phyloP scores from a whole-genome alignment of 139 green algal genomes.

The Micromonas commoda region DNA sequence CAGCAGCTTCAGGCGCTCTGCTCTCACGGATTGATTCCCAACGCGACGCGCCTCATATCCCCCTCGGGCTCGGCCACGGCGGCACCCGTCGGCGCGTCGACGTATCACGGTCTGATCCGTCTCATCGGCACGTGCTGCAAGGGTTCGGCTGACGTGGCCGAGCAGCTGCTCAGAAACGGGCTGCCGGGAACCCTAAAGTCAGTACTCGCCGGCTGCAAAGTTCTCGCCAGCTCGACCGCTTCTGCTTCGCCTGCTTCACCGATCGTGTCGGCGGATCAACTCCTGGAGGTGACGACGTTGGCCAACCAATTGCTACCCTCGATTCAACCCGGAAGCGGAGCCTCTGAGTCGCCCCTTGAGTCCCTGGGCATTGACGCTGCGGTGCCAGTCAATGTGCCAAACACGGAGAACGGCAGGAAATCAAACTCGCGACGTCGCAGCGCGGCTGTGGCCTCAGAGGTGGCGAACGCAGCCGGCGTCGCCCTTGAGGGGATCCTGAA shows the following conservation, averaged over 20 bases:
- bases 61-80: background rate
- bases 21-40: slow-evolving; percentile 56
- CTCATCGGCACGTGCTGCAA: slow-evolving; percentile 61
- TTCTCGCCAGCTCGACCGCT: slow-evolving; percentile 46
- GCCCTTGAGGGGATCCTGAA: background rate
- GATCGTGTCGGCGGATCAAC: slow-evolving; percentile 67
- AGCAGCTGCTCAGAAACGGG: slow-evolving; percentile 52
- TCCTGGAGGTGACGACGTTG: slow-evolving; percentile 73
- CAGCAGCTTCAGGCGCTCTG: slow-evolving; percentile 59
- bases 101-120: slow-evolving; percentile 75
- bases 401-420: too few species aligned
- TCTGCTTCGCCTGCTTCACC: slow-evolving; percentile 32
- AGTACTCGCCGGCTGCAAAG: slow-evolving; percentile 39
- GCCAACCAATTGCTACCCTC: slow-evolving; percentile 65
- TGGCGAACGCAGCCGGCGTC: background rate
- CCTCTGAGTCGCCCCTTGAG: background rate
- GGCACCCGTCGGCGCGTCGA: slow-evolving; percentile 47
- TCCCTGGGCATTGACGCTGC: background rate
- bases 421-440: too few species aligned
- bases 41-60: slow-evolving; percentile 66
- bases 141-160: slow-evolving; percentile 50
- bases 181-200: slow-evolving; percentile 6
- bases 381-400: background rate
- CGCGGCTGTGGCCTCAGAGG: background rate
- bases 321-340: slow-evolving; percentile 30